Evolutionary conservation across 1,284 basidiomycete genomes (phyloP), one percentile per base, ranked within the genome.

Genomic region (Ustilago nuda): DNA sequence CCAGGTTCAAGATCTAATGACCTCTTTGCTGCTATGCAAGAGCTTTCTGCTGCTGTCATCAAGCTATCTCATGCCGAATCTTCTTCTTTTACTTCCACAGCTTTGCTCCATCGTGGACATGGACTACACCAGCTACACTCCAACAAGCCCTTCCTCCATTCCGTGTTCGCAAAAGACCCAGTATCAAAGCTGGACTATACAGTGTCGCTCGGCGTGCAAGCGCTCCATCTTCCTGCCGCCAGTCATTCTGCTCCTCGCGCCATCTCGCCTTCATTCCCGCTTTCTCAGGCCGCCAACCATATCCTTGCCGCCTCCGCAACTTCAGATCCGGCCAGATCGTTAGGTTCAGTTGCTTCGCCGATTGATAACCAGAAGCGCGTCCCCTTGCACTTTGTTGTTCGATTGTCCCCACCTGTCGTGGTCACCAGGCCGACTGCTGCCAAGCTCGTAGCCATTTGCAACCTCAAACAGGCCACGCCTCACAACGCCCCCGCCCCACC

Each of bases 11-110:
- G 61, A n/a, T 2, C 55, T 3, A 55, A 13, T 0, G 71, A 77
- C 48, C 61, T 77, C 36, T 77, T 77, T 30, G 75, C 58, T 15
- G 67, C 71, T 6, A 68, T 73, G 71, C 75, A 77, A 39, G 62
- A 61, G 35, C 58, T 77, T 15, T 56, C 64, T 41, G 8, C 64
- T 1, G 63, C 61, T 13, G 59, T 37, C 7, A 27, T 56, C 19
- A 53, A 56, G 2, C 48, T 73, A 0, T 52, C 64, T 15, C 63
- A 66, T n/a, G 71, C 71, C 5, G 75, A 77, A 27, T 36, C 64
- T 19, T 61, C 57, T 5, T 56, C 64, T 1, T 33, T 52, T 3
- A 37, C 27, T 17, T 15, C 55, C 9, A 35, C 61, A 2, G 32
- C 35, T 8, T 30, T 77, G 52, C 65, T 73, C 41, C 54, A 67